phyloP scores from a whole-genome alignment of 1,284 basidiomycete genomes.

The Ustilago shanxiensis region DNA sequence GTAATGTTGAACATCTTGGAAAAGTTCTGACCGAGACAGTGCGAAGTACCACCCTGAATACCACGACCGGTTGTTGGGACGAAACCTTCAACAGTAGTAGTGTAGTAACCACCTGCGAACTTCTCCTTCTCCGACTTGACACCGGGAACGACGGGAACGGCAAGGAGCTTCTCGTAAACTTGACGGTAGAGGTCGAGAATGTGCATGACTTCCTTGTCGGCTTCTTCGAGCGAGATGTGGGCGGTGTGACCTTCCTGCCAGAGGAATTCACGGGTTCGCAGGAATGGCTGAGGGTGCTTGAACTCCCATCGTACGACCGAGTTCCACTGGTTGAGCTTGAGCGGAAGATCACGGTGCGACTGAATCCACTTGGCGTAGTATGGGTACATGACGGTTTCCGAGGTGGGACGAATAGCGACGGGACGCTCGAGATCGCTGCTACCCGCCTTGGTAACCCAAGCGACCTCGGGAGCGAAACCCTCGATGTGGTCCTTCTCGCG shows the following conservation, averaged over 20 bases:
- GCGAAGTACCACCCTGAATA: conserved; percentile 97
- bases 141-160: conserved; percentile 95
- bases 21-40: conserved; percentile 99
- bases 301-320: conserved; percentile 99
- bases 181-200: conserved; percentile 96
- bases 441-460: conserved; percentile 97
- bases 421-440: conserved; percentile 94
- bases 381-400: conserved; percentile 98
- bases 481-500: conserved; percentile 99
- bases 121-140: conserved; percentile 99
- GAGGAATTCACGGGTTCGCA: conserved; percentile 97
- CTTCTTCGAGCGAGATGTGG: conserved; percentile 87
- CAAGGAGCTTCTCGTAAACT: conserved; percentile 97
- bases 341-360: conserved; percentile 93
- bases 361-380: conserved; percentile 99
- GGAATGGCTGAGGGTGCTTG: conserved; percentile 98
- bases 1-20: conserved; percentile 98
- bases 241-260: conserved; percentile 99
- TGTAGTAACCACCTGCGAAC: conserved; percentile 97
- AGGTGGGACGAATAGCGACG: conserved; percentile 97
- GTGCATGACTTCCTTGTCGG: conserved; percentile 88
- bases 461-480: conserved; percentile 99
- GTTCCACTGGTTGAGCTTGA: conserved; percentile 99
- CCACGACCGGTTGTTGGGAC: conserved; percentile 96
- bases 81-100: conserved; percentile 98